A percentile compares a stretch with the other conserved stretches of the same genome.
Evolutionary conservation across 78 protist genomes (phyloP).

Genomic region (Planoprotostelium fungivorum): DNA sequence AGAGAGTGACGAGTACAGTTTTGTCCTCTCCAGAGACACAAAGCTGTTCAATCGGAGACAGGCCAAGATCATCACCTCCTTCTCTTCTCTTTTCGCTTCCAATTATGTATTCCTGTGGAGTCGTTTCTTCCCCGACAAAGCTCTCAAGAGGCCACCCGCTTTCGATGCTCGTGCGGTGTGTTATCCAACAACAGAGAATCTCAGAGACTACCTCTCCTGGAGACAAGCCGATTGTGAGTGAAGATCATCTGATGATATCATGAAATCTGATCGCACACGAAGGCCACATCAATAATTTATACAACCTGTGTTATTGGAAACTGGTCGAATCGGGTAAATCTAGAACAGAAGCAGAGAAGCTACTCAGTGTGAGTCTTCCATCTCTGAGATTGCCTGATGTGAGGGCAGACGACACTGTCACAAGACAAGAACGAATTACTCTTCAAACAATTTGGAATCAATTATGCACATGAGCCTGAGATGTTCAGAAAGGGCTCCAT

Average conservation of each 20-base stretch:
- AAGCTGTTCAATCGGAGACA: constrained; percentile 31
- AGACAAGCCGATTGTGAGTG: constrained; percentile 72
- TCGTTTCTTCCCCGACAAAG: constrained; percentile 36
- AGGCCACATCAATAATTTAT: constrained; percentile 87
- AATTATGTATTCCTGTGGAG: constrained; percentile 61
- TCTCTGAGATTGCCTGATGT: neutral
- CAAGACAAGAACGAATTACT: constrained; percentile 83
- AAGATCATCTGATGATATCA: neutral
- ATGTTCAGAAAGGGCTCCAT: constrained; percentile 81
- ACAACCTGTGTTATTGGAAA: constrained; percentile 83
- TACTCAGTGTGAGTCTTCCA: constrained; percentile 19
- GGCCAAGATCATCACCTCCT: constrained; percentile 56
- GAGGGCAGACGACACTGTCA: constrained; percentile 46
- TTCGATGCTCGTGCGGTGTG: constrained; percentile 87
- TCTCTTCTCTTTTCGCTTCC: constrained; percentile 60
- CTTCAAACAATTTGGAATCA: constrained; percentile 65
- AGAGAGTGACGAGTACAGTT: constrained; percentile 80
- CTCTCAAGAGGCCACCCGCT: constrained; percentile 70
- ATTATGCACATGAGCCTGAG: constrained; percentile 66
- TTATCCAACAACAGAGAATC: constrained; percentile 71
- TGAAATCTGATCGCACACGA: constrained; percentile 4
- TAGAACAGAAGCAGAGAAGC: constrained; percentile 54
- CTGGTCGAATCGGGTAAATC: constrained; percentile 67
- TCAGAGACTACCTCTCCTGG: constrained; percentile 77
- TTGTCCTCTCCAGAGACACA: constrained; percentile 19